Conservation (phyloP, 2,329 filamentous ascomycete species). For the Paracorniculantispora psalliotae region DNA sequence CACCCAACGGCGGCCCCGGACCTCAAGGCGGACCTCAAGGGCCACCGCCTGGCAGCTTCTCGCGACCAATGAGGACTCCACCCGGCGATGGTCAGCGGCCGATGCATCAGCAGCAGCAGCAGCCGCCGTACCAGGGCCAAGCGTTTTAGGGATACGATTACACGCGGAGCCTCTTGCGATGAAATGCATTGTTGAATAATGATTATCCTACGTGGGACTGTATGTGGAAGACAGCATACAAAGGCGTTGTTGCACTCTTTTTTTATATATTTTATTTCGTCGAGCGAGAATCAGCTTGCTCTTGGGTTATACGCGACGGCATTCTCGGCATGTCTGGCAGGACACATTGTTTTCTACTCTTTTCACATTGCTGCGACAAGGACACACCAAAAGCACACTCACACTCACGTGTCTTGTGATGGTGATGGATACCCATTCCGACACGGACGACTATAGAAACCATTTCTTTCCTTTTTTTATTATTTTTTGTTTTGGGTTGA, state of each 20-base stretch:
- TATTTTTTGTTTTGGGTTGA: neutral
- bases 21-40: conserved; percentile 14
- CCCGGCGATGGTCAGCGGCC: conserved; percentile 9
- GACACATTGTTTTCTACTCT: neutral
- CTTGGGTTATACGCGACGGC: conserved; percentile 4
- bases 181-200: conserved; percentile 5
- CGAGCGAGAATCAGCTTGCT: neutral
- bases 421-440: neutral
- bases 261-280: neutral
- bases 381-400: conserved; percentile 5
- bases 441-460: neutral
- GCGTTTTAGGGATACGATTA: conserved; percentile 24
- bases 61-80: conserved; percentile 27
- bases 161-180: neutral
- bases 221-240: conserved; percentile 4
- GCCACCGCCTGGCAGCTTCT: conserved; percentile 25
- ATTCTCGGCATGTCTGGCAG: neutral
- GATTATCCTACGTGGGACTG: neutral
- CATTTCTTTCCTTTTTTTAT: neutral
- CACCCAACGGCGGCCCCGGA: conserved; percentile 6
- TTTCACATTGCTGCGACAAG: neutral
- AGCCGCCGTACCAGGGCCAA: conserved; percentile 32
- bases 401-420: no score
- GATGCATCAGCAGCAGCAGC: conserved; percentile 9
- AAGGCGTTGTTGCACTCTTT: neutral